Conservation (phyloP, 306 rosid species). For the Prunus kanzakura region DNA sequence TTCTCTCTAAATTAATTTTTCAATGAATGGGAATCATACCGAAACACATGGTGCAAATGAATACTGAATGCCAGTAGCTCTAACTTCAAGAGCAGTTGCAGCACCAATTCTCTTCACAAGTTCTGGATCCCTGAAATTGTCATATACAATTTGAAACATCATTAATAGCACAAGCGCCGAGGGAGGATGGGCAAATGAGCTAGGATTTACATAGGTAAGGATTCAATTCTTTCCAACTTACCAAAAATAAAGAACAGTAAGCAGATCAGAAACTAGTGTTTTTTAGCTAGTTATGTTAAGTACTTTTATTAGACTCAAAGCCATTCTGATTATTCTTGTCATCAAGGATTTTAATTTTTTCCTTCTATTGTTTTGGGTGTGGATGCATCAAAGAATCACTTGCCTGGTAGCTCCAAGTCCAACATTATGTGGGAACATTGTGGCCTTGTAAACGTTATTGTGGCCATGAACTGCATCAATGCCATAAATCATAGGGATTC, state of each 20-base stretch:
- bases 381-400: not conserved
- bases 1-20: not conserved
- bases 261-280: too few relatives aligned
- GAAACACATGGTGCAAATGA: conserved; percentile 28
- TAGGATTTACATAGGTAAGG: not conserved
- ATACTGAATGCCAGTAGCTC: conserved; percentile 12
- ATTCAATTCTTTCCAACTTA: not conserved
- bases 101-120: conserved; percentile 18
- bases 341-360: too few relatives aligned
- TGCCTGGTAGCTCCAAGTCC: conserved; percentile 29
- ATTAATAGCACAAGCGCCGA: not conserved
- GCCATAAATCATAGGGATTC: conserved; percentile 28
- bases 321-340: too few relatives aligned
- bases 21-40: not conserved
- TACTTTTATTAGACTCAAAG: too few relatives aligned
- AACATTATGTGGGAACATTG: conserved; percentile 23
- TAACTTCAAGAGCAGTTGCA: not conserved
- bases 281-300: too few relatives aligned
- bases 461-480: conserved; percentile 29
- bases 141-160: not conserved
- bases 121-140: conserved; percentile 12
- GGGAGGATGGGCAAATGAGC: not conserved
- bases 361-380: too few relatives aligned
- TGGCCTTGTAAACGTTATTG: too few relatives aligned
- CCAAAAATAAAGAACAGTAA: too few relatives aligned